Percentiles rank a stretch among this genome's conserved stretches.
These are phyloP conservation scores for Papilionanthe hybrid DNA, from an alignment of 116 monocot genomes.

Conservation along the genomic window DNA sequence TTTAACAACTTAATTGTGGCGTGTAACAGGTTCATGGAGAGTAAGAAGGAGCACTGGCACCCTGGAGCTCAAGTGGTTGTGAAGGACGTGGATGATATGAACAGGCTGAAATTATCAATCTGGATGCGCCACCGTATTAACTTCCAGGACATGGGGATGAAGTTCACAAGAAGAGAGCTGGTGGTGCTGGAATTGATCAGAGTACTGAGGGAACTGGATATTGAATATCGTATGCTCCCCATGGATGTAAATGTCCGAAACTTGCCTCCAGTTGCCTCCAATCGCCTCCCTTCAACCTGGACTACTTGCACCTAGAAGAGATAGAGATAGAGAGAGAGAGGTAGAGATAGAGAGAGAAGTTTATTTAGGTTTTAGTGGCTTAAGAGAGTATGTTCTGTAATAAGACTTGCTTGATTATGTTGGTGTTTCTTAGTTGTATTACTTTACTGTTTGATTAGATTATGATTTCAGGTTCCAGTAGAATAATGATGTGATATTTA, in stretches of 20 bases:
- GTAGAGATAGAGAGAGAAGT: too few relatives aligned
- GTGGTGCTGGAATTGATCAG: constrained; percentile 68
- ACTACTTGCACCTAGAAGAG: constrained; percentile 29
- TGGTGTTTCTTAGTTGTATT: too few relatives aligned
- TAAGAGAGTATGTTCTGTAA: too few relatives aligned
- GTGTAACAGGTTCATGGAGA: constrained; percentile 46
- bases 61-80: constrained; percentile 41
- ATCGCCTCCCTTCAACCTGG: constrained; percentile 62
- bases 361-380: too few relatives aligned
- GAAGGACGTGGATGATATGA: constrained; percentile 71
- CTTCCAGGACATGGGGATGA: constrained; percentile 68
- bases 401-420: too few relatives aligned
- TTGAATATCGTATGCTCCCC: constrained; percentile 72
- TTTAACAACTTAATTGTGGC: neutral
- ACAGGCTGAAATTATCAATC: constrained; percentile 61
- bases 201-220: constrained; percentile 54
- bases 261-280: constrained; percentile 35
- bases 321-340: too few relatives aligned
- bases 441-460: too few relatives aligned
- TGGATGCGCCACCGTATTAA: constrained; percentile 71
- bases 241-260: constrained; percentile 66
- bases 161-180: constrained; percentile 47
- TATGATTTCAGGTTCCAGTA: too few relatives aligned
- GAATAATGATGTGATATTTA: too few relatives aligned
- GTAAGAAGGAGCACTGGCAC: constrained; percentile 72